Evolutionary conservation across 345 rosid genomes (phyloP).

Genomic region (Combretum micranthum): DNA sequence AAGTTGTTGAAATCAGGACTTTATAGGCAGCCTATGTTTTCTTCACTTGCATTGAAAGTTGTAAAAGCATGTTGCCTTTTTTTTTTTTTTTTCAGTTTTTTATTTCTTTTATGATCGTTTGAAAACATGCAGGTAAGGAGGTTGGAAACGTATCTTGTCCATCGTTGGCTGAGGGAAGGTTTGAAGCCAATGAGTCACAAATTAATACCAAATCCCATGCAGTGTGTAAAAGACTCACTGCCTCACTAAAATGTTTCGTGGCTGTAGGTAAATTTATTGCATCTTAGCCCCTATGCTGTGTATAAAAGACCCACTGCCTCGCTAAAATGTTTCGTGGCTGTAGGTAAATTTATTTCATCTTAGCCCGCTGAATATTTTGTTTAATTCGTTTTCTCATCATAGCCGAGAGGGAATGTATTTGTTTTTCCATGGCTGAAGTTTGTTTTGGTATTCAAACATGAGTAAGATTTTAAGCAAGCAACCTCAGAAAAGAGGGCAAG

Average conservation of each 20-base stretch:
- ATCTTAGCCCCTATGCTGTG: slow-evolving; percentile 34
- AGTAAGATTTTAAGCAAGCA: too few species aligned
- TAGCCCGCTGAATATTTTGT: not conserved
- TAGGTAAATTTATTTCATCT: slow-evolving; percentile 5
- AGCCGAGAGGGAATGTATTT: not conserved
- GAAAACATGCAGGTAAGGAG: slow-evolving; percentile 66
- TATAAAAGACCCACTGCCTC: slow-evolving; percentile 43
- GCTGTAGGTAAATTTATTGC: slow-evolving; percentile 10
- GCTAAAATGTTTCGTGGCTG: slow-evolving; percentile 21
- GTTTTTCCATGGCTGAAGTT: too few species aligned
- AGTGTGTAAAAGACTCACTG: slow-evolving; percentile 52
- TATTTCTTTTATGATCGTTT: not conserved
- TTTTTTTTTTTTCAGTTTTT: slow-evolving; percentile 5
- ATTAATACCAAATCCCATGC: slow-evolving; percentile 51
- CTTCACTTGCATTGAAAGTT: not conserved
- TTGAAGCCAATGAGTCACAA: slow-evolving; percentile 52
- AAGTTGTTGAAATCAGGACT: too few species aligned
- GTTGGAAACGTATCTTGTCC: slow-evolving; percentile 53
- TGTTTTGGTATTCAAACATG: too few species aligned
- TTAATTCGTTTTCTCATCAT: not conserved
- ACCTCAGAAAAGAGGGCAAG: too few species aligned
- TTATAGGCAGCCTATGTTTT: too few species aligned
- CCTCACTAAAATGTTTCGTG: slow-evolving; percentile 21
- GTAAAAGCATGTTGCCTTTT: not conserved
- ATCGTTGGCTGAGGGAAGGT: slow-evolving; percentile 59